Conservation (phyloP, 768 basidiomycete species). For the Hypholoma sublateritium region DNA sequence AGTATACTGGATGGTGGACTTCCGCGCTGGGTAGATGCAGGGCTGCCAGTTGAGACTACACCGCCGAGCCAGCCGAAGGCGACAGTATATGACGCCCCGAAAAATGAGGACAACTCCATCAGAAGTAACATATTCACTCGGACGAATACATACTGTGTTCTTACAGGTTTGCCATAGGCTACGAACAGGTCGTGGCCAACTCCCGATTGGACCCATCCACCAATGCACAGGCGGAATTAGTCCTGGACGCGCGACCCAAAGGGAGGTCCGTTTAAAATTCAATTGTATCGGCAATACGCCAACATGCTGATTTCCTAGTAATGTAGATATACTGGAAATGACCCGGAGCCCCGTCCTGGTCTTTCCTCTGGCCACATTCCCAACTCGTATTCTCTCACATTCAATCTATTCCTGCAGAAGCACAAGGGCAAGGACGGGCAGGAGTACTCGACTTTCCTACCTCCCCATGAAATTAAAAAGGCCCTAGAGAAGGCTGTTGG, state of each 20-base stretch:
- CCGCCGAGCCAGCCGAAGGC: conserved; percentile 24
- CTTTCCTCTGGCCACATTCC: conserved; percentile 94
- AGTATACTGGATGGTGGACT: conserved; percentile 94
- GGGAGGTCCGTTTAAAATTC: conserved; percentile 53
- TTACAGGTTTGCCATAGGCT: conserved; percentile 47
- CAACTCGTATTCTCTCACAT: conserved; percentile 81
- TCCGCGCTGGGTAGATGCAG: conserved; percentile 75
- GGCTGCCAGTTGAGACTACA: conserved; percentile 49
- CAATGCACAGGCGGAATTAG: conserved; percentile 55
- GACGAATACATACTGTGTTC: background rate
- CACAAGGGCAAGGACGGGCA: conserved; percentile 35
- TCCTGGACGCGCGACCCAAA: conserved; percentile 86
- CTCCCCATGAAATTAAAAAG: conserved; percentile 54
- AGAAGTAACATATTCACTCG: conserved; percentile 39
- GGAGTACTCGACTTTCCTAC: conserved; percentile 60
- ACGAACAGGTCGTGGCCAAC: conserved; percentile 80
- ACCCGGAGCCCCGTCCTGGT: conserved; percentile 87
- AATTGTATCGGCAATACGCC: background rate
- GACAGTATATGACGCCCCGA: conserved; percentile 51
- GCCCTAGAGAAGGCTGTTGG: conserved; percentile 69
- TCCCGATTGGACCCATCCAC: conserved; percentile 45
- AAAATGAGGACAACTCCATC: conserved; percentile 48
- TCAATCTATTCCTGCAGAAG: conserved; percentile 65
- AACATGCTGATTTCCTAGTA: background rate
- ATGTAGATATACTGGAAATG: conserved; percentile 72